Base-by-base conservation (phyloP, 371 early-diverging fungal genomes). In the Mucor plumbeus region DNA sequence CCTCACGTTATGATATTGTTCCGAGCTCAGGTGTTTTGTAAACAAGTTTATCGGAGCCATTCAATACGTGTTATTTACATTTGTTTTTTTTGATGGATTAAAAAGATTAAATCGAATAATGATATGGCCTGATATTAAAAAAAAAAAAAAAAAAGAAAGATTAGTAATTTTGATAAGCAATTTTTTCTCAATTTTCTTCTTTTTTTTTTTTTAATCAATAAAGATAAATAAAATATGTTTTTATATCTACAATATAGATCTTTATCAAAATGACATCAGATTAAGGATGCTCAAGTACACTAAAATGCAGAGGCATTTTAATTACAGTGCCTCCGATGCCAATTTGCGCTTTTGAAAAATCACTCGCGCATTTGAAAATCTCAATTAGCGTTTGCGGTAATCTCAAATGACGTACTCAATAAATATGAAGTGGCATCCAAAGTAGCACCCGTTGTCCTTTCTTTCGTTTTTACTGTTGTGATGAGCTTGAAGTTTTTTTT, bases 201-300 rank as follows among this genome's bases (percentile, higher is more conserved):
- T 5, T 50, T 19, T 19, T 4, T 10, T 17, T 21, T 21, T 26
- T 10, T 17, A 8, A 5, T 15, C 26, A 50, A 21, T 4, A 50
- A 21, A 0, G 48, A 48, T 50, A 19, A 19, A 19, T 17, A 48
- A 48, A 26, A 26, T 26, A 1, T 26, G 26, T 26, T 26, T 19
- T 0, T 4, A 50, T 50, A 26, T 21, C 9, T 21, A 21, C 21
- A 9, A 26, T 50, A 50, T 19, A 50, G 21, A 50, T 50, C 8
- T 19, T 50, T 10, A 50, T 50, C 50, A 50, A 17, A 44, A 61
- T 47, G 61, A 61, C 44, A 61, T 61, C 61, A 61, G 61, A 17
- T 44, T 31, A 34, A 17, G 60, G 3, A 15, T 41, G 7, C 21
- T 19, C 11, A 19, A 21, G 38, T 38, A 50, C 50, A 19, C 50